Evolutionary conservation across 257 asterid species (phyloP).

Genomic region (Lantana camara): DNA sequence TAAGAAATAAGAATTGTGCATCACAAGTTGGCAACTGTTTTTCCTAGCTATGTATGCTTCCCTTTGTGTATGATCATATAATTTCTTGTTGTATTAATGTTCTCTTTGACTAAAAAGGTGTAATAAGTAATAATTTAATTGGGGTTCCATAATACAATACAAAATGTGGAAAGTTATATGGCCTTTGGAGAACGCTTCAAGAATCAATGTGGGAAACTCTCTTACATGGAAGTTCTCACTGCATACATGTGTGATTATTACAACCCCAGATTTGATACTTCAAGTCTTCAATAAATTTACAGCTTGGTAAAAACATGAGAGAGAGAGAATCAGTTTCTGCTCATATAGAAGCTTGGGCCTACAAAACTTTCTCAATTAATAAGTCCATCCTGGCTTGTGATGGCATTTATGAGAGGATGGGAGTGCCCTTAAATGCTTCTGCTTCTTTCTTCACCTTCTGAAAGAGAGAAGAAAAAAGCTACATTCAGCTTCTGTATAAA

Average conservation of each 20-base stretch:
- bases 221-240: background rate
- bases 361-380: slow-evolving; percentile 4
- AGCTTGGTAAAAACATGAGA: background rate
- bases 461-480: slow-evolving; percentile 8
- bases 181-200: background rate
- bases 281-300: slow-evolving; percentile 1
- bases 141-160: too few species aligned
- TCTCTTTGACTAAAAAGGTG: too few species aligned
- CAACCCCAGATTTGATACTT: background rate
- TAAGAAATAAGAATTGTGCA: slow-evolving; percentile 9
- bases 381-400: background rate
- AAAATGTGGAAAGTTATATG: too few species aligned
- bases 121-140: too few species aligned
- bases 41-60: too few species aligned
- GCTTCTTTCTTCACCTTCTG: slow-evolving; percentile 47
- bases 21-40: background rate
- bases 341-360: background rate
- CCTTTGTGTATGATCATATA: too few species aligned
- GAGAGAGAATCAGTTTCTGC: background rate
- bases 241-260: background rate
- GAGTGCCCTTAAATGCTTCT: slow-evolving; percentile 13
- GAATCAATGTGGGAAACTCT: background rate
- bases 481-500: slow-evolving; percentile 1
- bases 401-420: slow-evolving; percentile 25
- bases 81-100: too few species aligned